These are phyloP conservation scores for Tubosaeta sp. DNA, from an alignment of 768 basidiomycete genomes.

Conservation along the genomic window DNA sequence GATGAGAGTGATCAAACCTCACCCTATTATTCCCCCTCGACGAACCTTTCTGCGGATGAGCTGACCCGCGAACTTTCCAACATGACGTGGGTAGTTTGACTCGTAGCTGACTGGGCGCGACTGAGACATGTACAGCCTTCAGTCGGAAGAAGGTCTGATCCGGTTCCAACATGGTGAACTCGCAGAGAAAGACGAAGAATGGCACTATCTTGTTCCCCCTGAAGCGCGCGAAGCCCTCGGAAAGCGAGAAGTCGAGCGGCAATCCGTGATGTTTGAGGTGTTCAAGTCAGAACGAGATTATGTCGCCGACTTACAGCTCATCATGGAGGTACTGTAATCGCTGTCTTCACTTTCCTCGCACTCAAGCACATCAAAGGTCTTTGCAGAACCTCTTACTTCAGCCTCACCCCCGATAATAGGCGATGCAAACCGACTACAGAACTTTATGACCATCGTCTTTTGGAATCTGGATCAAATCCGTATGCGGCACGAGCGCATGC, in stretches of 20 bases:
- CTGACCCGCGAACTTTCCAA: constrained; percentile 34
- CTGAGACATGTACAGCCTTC: constrained; percentile 39
- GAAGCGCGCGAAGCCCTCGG: constrained; percentile 68
- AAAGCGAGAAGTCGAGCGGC: constrained; percentile 76
- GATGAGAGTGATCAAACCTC: constrained; percentile 20
- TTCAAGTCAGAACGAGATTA: constrained; percentile 90
- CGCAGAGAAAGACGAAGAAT: constrained; percentile 69
- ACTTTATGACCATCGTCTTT: constrained; percentile 80
- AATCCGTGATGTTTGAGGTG: constrained; percentile 84
- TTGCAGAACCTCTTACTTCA: constrained; percentile 58
- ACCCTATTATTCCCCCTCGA: constrained; percentile 35
- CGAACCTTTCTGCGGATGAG: constrained; percentile 33
- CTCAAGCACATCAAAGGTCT: constrained; percentile 47
- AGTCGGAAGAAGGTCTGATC: constrained; percentile 58
- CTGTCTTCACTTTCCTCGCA: neutral
- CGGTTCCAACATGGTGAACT: constrained; percentile 68
- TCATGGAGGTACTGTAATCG: constrained; percentile 52
- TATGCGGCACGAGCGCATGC: constrained; percentile 61
- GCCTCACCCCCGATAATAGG: constrained; percentile 64
- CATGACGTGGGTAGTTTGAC: constrained; percentile 35
- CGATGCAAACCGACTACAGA: constrained; percentile 45
- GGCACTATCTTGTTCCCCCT: constrained; percentile 76
- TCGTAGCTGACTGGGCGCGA: constrained; percentile 1
- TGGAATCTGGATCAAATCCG: constrained; percentile 72
- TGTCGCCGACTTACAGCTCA: constrained; percentile 69